Base-by-base conservation (phyloP, 495 filamentous ascomycete genomes). In the Clavariopsis aquatica region DNA sequence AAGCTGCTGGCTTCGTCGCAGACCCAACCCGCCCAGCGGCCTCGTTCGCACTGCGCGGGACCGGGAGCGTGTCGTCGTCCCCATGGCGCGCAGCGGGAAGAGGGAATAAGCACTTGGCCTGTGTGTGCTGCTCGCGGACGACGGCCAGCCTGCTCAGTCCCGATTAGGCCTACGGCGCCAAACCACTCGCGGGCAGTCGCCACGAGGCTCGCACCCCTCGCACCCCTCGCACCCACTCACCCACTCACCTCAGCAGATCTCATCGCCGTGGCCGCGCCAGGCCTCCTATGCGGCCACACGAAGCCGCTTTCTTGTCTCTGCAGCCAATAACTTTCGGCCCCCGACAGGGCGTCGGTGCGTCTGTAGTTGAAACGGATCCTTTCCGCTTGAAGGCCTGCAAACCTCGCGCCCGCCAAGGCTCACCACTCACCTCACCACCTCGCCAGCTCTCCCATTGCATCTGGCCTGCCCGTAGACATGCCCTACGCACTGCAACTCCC, bases 321-420 rank as follows among this genome's bases (percentile, higher is more conserved):
- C 54, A 65, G 52, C 62, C 60, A 59, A 65, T 54, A 17, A 12
- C 17, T 59, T 49, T 65, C 62, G 62, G 62, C 62, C 62, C 62
- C 62, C 62, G 62, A 65, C 29, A 58, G 52, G n/a, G 24, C 20
- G 47, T 54, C 20, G 31, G 46, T 53, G 54, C 59, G 38, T 24
- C 55, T 56, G 26, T 47, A 53, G 54, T 59, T 65, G 62, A 65
- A 65, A 65, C 62, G 62, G 36, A 43, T 53, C 43, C n/a, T 38
- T 55, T 22, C 61, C 29, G 23, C 36, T 29, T 53, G 34, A 8
- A 34, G 17, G 5, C 41, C 15, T 1, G 31, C 54, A 47, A 20
- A 9, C n/a, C 10, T 24, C 47, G 45, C n/a, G 22, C 12, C 17
- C 47, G 54, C 56, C 62, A 59, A 60, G 62, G 28, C 47, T 52